phyloP scores from a whole-genome alignment of 2,329 filamentous ascomycete genomes.

The Xylaria sp. region DNA sequence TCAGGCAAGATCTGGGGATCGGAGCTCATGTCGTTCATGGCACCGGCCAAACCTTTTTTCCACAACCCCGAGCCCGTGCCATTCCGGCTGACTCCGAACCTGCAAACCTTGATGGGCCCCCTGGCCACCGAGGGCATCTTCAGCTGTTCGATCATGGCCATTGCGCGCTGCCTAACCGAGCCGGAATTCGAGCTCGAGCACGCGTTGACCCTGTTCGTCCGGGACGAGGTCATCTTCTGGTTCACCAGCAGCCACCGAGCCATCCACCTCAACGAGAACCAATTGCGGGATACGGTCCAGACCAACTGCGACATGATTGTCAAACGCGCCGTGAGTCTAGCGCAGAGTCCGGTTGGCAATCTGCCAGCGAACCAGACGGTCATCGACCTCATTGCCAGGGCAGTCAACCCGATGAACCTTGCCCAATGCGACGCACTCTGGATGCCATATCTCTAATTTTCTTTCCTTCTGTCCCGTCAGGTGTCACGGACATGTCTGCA shows the following conservation, averaged over 20 bases:
- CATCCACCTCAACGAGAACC: constrained; percentile 61
- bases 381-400: constrained; percentile 89
- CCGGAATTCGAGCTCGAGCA: constrained; percentile 91
- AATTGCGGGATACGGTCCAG: constrained; percentile 78
- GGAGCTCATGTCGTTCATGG: constrained; percentile 90
- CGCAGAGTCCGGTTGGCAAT: constrained; percentile 75
- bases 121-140: constrained; percentile 96
- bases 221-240: constrained; percentile 98
- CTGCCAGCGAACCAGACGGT: constrained; percentile 96
- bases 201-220: constrained; percentile 89
- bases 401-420: constrained; percentile 88
- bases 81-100: constrained; percentile 94
- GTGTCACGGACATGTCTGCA: neutral
- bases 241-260: constrained; percentile 77
- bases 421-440: constrained; percentile 88
- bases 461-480: neutral
- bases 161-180: constrained; percentile 90
- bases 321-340: constrained; percentile 83
- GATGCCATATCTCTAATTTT: constrained; percentile 86
- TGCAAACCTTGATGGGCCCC: constrained; percentile 95
- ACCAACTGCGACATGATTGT: constrained; percentile 89
- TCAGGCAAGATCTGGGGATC: constrained; percentile 96
- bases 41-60: constrained; percentile 81
- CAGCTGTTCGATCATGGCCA: constrained; percentile 92
- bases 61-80: constrained; percentile 94